A percentile compares a stretch with the other conserved stretches of the same genome.
Evolutionary conservation across 139 green algal genomes (phyloP).

Genomic region (Choricystis sp.): DNA sequence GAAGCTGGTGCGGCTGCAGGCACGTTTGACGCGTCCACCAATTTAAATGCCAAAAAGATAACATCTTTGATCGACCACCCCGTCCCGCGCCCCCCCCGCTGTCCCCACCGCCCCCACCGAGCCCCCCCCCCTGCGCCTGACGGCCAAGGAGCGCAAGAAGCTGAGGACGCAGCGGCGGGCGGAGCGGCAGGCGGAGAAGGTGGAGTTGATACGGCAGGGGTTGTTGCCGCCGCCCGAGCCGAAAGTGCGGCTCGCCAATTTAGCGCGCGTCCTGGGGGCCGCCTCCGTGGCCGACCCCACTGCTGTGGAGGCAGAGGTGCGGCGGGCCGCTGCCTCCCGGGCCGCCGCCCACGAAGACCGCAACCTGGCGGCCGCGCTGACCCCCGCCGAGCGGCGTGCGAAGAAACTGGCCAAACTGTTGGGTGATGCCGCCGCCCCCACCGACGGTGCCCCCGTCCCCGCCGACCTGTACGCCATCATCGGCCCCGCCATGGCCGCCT

Average conservation of each 20-base stretch:
- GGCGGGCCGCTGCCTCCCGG: slow-evolving; percentile 63
- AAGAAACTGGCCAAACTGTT: slow-evolving; percentile 94
- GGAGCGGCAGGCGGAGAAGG: slow-evolving; percentile 88
- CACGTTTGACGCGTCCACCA: neutral
- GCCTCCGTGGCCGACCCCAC: slow-evolving; percentile 81
- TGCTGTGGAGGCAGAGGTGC: slow-evolving; percentile 75
- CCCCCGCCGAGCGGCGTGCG: slow-evolving; percentile 67
- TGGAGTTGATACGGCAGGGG: slow-evolving; percentile 87
- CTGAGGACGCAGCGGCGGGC: slow-evolving; percentile 78
- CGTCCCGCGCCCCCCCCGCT: slow-evolving; percentile 75
- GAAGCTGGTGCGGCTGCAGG: slow-evolving; percentile 11
- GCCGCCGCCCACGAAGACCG: slow-evolving; percentile 82
- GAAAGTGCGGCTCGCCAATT: slow-evolving; percentile 95
- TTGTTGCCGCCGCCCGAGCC: slow-evolving; percentile 86
- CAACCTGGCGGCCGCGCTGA: slow-evolving; percentile 88
- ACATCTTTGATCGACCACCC: slow-evolving; percentile 70
- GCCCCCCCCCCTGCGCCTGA: slow-evolving; percentile 41
- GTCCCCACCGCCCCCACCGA: slow-evolving; percentile 52
- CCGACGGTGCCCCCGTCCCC: slow-evolving; percentile 3
- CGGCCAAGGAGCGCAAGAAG: slow-evolving; percentile 75
- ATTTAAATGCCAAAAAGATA: slow-evolving; percentile 23
- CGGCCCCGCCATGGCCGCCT: slow-evolving; percentile 22
- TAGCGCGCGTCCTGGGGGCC: slow-evolving; percentile 83
- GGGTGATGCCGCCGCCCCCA: slow-evolving; percentile 25
- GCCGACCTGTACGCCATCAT: slow-evolving; percentile 25